Conservation (phyloP, 257 asterid genomes). For the Solanum pimpinellifolium region DNA sequence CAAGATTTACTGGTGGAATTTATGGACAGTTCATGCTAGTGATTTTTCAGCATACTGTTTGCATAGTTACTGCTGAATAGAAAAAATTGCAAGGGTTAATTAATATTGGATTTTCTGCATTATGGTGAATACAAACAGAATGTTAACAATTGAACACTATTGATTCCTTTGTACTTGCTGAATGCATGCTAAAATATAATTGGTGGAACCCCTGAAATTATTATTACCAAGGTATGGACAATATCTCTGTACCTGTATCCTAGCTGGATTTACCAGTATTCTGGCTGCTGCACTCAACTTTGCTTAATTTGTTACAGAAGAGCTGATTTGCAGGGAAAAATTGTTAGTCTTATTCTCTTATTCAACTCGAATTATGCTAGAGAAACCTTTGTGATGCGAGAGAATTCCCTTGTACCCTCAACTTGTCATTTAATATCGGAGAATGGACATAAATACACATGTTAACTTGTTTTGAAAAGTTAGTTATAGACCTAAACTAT, state of each 20-base stretch:
- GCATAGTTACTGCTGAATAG: not conserved
- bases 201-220: not conserved
- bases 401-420: not conserved
- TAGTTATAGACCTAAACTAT: no score
- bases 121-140: not conserved
- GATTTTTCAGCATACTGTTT: slow-evolving; percentile 2
- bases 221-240: not conserved
- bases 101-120: not conserved
- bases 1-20: slow-evolving; percentile 83
- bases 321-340: not conserved
- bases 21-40: slow-evolving; percentile 78
- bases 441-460: not conserved
- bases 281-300: not conserved
- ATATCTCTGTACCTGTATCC: not conserved
- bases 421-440: not conserved
- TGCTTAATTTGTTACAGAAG: not conserved
- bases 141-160: not conserved
- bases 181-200: not conserved
- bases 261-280: not conserved
- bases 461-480: no score
- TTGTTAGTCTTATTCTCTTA: not conserved
- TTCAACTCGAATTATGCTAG: not conserved
- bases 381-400: not conserved
- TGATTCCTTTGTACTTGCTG: not conserved
- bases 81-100: not conserved